Evolutionary conservation across 768 basidiomycete genomes (phyloP).

Genomic region (Suillus subalutaceus): DNA sequence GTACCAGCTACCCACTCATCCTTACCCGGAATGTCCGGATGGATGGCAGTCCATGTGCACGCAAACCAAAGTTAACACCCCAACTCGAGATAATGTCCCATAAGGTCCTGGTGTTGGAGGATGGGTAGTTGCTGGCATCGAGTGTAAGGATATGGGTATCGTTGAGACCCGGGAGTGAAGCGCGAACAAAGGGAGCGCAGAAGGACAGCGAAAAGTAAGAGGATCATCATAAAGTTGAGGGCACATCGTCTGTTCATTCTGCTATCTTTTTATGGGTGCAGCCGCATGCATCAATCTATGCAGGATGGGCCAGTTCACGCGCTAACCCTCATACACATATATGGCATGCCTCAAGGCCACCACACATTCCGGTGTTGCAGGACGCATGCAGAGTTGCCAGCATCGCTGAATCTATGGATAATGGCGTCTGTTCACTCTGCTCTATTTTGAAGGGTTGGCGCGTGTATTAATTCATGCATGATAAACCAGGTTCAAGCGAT

Average conservation of each 20-base stretch:
- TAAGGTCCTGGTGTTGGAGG: not conserved
- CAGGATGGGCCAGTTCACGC: too few species aligned
- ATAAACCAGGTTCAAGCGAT: too few species aligned
- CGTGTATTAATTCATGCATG: too few species aligned
- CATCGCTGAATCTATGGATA: too few species aligned
- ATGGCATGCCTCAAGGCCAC: too few species aligned
- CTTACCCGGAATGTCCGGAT: not conserved
- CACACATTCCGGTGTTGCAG: too few species aligned
- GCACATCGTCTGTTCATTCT: not conserved
- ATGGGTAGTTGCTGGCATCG: not conserved
- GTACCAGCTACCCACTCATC: too few species aligned
- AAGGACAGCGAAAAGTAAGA: constrained; percentile 19
- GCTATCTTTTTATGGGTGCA: not conserved
- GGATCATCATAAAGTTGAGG: not conserved
- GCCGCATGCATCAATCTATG: too few species aligned
- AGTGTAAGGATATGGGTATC: not conserved
- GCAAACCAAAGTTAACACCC: not conserved
- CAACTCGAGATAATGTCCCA: not conserved
- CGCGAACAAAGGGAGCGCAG: constrained; percentile 24
- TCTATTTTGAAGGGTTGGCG: too few species aligned
- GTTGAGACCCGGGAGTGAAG: not conserved
- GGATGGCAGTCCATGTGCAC: not conserved
- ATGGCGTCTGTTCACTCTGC: too few species aligned
- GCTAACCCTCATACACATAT: too few species aligned
- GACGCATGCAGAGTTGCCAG: too few species aligned